These are phyloP conservation scores for Miscanthus sacchariflorus DNA, from an alignment of 202 grass and related monocot genomes.

Conservation along the genomic window DNA sequence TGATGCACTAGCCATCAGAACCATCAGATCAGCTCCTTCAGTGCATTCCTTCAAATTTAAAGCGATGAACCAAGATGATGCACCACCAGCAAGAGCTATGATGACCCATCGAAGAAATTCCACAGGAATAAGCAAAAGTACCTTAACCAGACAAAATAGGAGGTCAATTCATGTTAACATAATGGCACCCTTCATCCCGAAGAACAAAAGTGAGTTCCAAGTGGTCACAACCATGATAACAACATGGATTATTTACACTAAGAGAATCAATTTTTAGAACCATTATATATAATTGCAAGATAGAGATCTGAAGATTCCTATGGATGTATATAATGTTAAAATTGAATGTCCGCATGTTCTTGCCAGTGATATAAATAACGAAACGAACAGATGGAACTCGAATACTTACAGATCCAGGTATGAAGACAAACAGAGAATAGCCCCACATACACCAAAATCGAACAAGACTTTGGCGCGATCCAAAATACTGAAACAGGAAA, in stretches of 20 bases:
- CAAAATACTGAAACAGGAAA: slow-evolving; percentile 96
- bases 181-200: not conserved
- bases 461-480: slow-evolving; percentile 73
- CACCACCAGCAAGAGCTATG: slow-evolving; percentile 68
- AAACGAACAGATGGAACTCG: slow-evolving; percentile 6
- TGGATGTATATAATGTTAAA: not conserved
- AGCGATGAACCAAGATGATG: slow-evolving; percentile 88
- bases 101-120: slow-evolving; percentile 90
- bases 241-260: slow-evolving; percentile 15
- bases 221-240: not conserved
- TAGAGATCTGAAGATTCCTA: slow-evolving; percentile 6
- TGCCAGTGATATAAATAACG: slow-evolving; percentile 8
- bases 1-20: slow-evolving; percentile 68
- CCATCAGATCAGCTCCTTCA: slow-evolving; percentile 74
- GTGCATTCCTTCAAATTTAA: slow-evolving; percentile 81
- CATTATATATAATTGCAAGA: slow-evolving; percentile 30
- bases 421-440: slow-evolving; percentile 94
- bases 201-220: not conserved
- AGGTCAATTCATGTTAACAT: slow-evolving; percentile 30
- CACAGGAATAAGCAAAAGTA: slow-evolving; percentile 86
- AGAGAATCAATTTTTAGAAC: not conserved
- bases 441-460: slow-evolving; percentile 98
- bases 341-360: slow-evolving; percentile 11
- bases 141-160: slow-evolving; percentile 56
- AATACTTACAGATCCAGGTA: slow-evolving; percentile 89